A percentile compares a stretch with the other conserved stretches of the same genome.
These are phyloP conservation scores for Pleurotus tuber-regium DNA, from an alignment of 768 basidiomycete genomes.

Conservation along the genomic window DNA sequence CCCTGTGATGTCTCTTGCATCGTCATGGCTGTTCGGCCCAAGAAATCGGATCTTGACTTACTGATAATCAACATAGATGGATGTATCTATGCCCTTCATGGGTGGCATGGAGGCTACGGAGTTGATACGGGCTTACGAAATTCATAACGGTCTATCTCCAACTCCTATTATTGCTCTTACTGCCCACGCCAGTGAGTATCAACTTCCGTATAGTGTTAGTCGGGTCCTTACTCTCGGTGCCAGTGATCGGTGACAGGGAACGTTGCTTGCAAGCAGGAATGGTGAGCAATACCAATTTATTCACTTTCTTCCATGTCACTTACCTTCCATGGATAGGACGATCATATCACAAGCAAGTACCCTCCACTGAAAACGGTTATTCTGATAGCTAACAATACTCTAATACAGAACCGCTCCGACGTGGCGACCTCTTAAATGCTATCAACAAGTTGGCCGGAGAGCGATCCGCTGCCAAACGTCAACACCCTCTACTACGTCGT, in stretches of 20 bases:
- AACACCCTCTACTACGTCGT: constrained; percentile 11
- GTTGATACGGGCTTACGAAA: constrained; percentile 83
- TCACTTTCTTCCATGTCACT: constrained; percentile 4
- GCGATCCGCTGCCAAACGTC: background rate
- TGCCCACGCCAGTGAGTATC: constrained; percentile 87
- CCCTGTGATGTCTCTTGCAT: too few relatives aligned
- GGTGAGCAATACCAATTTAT: constrained; percentile 20
- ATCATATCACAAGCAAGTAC: constrained; percentile 30
- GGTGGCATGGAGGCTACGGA: constrained; percentile 98
- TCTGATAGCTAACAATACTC: background rate
- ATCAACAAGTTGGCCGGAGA: constrained; percentile 58
- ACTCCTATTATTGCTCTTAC: constrained; percentile 96
- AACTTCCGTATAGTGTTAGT: too few relatives aligned
- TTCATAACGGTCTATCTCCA: constrained; percentile 60
- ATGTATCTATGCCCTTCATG: constrained; percentile 98
- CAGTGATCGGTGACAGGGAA: constrained; percentile 88
- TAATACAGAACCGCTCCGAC: constrained; percentile 43
- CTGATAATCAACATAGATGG: constrained; percentile 62
- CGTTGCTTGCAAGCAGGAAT: constrained; percentile 75
- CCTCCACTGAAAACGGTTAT: background rate
- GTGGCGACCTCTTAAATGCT: constrained; percentile 56
- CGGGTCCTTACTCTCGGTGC: too few relatives aligned
- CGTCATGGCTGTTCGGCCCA: too few relatives aligned
- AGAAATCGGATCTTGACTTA: constrained; percentile 5
- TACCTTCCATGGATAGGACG: constrained; percentile 19